These are phyloP conservation scores for Pythium aquatile DNA, from an alignment of 352 stramenopile species.

Conservation along the genomic window DNA sequence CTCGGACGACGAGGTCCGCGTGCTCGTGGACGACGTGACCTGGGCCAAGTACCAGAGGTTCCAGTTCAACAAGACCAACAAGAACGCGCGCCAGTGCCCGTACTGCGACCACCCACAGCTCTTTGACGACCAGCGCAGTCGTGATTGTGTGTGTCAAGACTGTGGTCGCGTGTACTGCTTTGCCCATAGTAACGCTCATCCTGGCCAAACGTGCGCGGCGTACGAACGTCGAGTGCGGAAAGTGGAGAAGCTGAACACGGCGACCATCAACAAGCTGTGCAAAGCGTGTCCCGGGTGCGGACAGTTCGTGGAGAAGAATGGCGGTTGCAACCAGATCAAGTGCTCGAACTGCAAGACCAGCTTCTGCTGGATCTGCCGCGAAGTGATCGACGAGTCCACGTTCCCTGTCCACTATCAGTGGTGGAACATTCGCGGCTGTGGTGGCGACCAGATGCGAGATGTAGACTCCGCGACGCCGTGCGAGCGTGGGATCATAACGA, in stretches of 20 bases:
- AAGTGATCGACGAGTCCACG: slow-evolving; percentile 76
- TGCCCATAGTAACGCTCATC: slow-evolving; percentile 83
- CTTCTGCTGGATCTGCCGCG: slow-evolving; percentile 90
- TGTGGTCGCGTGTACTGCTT: slow-evolving; percentile 82
- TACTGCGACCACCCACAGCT: slow-evolving; percentile 60
- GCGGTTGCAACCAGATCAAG: slow-evolving; percentile 92
- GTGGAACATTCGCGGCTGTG: slow-evolving; percentile 68
- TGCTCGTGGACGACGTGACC: slow-evolving; percentile 39
- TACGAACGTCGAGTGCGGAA: slow-evolving; percentile 33
- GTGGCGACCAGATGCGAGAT: slow-evolving; percentile 55
- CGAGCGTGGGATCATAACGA: slow-evolving; percentile 29
- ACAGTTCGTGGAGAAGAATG: slow-evolving; percentile 53
- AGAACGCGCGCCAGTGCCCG: slow-evolving; percentile 59
- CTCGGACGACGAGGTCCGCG: slow-evolving; percentile 36
- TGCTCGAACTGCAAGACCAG: slow-evolving; percentile 75
- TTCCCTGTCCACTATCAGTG: slow-evolving; percentile 89
- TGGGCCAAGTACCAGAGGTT: slow-evolving; percentile 81
- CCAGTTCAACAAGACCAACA: slow-evolving; percentile 81
- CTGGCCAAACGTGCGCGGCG: slow-evolving; percentile 52
- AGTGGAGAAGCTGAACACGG: slow-evolving; percentile 37
- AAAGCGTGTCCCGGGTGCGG: slow-evolving; percentile 61
- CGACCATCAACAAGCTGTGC: slow-evolving; percentile 33
- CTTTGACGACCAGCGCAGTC: slow-evolving; percentile 39
- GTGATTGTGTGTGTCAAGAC: slow-evolving; percentile 37
- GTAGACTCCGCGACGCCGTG: slow-evolving; percentile 35